Conservation (phyloP, 2,329 filamentous ascomycete genomes). For the Epichloe gansuensis region DNA sequence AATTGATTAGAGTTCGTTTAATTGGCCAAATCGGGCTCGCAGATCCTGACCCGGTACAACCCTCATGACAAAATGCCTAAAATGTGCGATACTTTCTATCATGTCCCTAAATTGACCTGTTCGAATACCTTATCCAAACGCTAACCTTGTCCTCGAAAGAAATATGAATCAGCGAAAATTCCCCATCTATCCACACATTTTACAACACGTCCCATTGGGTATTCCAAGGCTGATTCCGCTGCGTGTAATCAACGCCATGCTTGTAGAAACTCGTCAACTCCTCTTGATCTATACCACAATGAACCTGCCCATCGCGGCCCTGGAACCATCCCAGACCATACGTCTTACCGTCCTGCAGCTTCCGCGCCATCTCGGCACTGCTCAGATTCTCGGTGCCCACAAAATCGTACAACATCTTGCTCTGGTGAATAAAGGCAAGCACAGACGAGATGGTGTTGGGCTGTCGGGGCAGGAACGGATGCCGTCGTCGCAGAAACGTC, state of each 20-base stretch:
- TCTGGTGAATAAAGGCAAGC: conserved; percentile 67
- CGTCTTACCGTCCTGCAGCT: conserved; percentile 45
- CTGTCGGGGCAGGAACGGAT: conserved; percentile 63
- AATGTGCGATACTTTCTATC: too few species aligned
- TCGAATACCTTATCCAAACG: too few species aligned
- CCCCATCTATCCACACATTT: not conserved
- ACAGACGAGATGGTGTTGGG: conserved; percentile 67
- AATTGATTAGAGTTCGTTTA: too few species aligned
- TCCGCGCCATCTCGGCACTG: conserved; percentile 46
- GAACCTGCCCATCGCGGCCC: conserved; percentile 58
- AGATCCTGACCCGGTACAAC: too few species aligned
- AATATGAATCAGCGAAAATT: not conserved
- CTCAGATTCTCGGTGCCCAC: conserved; percentile 54
- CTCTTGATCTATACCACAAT: conserved; percentile 69
- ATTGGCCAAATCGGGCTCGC: too few species aligned
- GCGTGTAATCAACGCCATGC: conserved; percentile 42
- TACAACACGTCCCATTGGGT: conserved; percentile 26
- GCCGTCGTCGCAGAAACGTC: conserved; percentile 49
- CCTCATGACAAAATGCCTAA: too few species aligned
- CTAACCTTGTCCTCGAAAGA: not conserved
- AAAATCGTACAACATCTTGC: conserved; percentile 67
- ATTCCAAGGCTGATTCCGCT: conserved; percentile 40
- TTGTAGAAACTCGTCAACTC: conserved; percentile 53
- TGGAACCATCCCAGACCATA: conserved; percentile 70
- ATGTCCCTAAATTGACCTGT: too few species aligned